Evolutionary conservation across 2,329 filamentous ascomycete species (phyloP), one percentile per base, ranked within the genome.

Genomic region (Zasmidium angulare): DNA sequence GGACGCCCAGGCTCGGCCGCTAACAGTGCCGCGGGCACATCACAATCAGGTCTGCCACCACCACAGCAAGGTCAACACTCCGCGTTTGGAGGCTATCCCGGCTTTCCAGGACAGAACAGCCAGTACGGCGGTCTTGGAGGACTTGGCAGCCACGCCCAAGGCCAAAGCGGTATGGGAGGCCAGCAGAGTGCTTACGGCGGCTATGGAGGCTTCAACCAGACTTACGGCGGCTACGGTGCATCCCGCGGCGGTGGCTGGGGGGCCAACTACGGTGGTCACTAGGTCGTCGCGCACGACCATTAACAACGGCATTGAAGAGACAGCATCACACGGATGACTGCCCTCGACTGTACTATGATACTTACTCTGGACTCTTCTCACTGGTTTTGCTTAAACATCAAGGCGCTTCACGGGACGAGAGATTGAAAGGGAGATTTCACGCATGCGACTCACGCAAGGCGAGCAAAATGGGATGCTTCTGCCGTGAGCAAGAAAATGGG

Each of bases 1-100:
- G 84, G 84, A 64, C 84, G 86, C 62, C 85, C 86, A 43, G 84
- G 83, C 46, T 87, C 85, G 40, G 84, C 85, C 7, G 82, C 84
- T 26, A 87, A 86, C 74, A 86, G 78, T 68, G 79, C 78, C 22
- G 80, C 78, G 43, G 79, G 80, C 48, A 77, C 78, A 57, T 73
- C 72, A 70, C 83, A 84, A 68, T 75, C 79, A 50, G 78, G 79
- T 26, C 75, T 84, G 50, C 82, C 83, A 50, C 82, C 80, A 48
- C 80, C 83, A 53, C 36, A 43, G 36, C 82, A 64, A 22, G 79
- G 77, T 26, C 84, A 86, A 69, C 84, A 86, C 71, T 82, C 83
- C 70, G 80, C 78, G 49, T 86, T 84, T 64, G 81, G 71, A 54
- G 80, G 78, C 48, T 86, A 86, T 63, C 81, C 82, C 26, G 75